Percentiles rank a stretch among this genome's conserved stretches.
phyloP scores from a whole-genome alignment of 805 yeast species.

The Kodamaea kaohsiungensis region DNA sequence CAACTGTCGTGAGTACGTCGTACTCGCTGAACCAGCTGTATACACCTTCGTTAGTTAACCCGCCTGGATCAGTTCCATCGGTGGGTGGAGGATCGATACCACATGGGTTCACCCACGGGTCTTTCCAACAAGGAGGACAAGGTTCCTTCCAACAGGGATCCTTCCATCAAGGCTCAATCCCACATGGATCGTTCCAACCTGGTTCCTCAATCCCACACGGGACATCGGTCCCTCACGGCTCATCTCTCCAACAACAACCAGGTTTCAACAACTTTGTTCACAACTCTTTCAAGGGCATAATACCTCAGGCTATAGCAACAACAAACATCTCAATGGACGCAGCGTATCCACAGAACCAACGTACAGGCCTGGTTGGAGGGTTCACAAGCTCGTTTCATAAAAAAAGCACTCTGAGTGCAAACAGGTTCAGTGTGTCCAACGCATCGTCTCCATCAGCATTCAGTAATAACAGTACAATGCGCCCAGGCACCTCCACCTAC shows the following conservation, averaged over 20 bases:
- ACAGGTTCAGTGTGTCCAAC: conserved; percentile 1
- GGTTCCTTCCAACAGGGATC: too few relatives aligned
- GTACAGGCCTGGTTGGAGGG: conserved; percentile 8
- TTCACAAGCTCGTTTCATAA: conserved; percentile 7
- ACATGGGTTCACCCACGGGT: not conserved
- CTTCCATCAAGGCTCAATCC: too few relatives aligned
- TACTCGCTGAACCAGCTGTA: conserved; percentile 42
- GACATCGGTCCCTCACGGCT: conserved; percentile 5
- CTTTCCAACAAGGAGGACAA: not conserved
- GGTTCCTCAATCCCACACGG: conserved; percentile 11
- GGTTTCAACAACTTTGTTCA: conserved; percentile 1
- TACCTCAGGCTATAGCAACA: conserved; percentile 50
- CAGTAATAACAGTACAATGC: not conserved
- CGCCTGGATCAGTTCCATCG: conserved; percentile 8
- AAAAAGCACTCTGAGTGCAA: not conserved
- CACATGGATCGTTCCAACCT: conserved; percentile 4
- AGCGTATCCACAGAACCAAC: conserved; percentile 22
- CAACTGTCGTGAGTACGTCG: conserved; percentile 44
- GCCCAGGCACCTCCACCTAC: not conserved
- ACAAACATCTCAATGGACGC: conserved; percentile 52
- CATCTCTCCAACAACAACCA: not conserved
- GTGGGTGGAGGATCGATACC: not conserved
- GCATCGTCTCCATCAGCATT: not conserved
- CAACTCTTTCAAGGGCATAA: conserved; percentile 9
- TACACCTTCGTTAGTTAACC: conserved; percentile 34